These are phyloP conservation scores for Neurospora africana DNA, from an alignment of 495 filamentous ascomycete genomes.

Conservation along the genomic window DNA sequence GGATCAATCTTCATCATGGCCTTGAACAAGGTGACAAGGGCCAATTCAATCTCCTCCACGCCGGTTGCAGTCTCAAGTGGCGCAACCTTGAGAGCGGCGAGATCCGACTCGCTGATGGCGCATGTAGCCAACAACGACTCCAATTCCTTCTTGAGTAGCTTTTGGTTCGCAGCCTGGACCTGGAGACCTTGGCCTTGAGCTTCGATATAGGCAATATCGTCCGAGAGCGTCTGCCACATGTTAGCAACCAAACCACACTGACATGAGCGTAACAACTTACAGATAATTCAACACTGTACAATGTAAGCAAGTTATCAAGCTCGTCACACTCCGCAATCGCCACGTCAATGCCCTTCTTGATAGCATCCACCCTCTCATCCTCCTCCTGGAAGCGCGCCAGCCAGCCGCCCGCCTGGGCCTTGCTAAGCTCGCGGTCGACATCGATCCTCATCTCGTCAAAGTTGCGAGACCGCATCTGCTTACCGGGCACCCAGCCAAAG, in stretches of 20 bases:
- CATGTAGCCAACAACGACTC: constrained; percentile 73
- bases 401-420: constrained; percentile 88
- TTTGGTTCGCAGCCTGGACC: constrained; percentile 95
- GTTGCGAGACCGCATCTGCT: constrained; percentile 55
- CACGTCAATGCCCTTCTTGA: constrained; percentile 74
- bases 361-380: constrained; percentile 73
- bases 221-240: constrained; percentile 65
- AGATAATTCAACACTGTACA: constrained; percentile 89
- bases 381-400: constrained; percentile 78
- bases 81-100: constrained; percentile 61
- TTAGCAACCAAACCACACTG: constrained; percentile 25
- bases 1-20: constrained; percentile 95
- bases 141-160: constrained; percentile 80
- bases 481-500: constrained; percentile 76
- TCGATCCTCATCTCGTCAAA: constrained; percentile 77
- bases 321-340: constrained; percentile 92
- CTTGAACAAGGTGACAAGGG: constrained; percentile 75
- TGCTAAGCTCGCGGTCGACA: constrained; percentile 75
- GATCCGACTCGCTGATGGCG: constrained; percentile 65
- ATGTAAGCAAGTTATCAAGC: constrained; percentile 79
- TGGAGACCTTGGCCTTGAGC: constrained; percentile 93
- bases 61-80: constrained; percentile 62
- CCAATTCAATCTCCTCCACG: constrained; percentile 62
- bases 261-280: constrained; percentile 41
- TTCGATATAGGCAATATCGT: constrained; percentile 94